phyloP scores from a whole-genome alignment of 2,329 filamentous ascomycete species.

The Verticillium isaacii region DNA sequence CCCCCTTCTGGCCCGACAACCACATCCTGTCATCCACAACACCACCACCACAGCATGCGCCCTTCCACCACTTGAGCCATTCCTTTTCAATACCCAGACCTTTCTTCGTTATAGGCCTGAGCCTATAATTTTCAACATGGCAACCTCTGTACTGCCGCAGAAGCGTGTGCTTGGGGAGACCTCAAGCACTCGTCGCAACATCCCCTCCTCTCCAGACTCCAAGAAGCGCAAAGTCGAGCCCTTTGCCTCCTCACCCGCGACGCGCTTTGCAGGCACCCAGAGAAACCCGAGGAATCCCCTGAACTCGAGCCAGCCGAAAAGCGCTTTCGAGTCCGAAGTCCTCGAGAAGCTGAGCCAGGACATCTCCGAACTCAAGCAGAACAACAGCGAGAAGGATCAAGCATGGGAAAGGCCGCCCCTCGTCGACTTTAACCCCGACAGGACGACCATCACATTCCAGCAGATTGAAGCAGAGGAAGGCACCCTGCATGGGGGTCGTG shows the following conservation, averaged over 20 bases:
- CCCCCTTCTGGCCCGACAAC: background rate
- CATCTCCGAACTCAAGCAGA: constrained; percentile 77
- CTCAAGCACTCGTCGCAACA: constrained; percentile 59
- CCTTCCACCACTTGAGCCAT: background rate
- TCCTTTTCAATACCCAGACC: background rate
- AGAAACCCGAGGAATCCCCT: constrained; percentile 57
- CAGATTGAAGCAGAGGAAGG: constrained; percentile 95
- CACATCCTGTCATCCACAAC: background rate
- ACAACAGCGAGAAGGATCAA: constrained; percentile 89
- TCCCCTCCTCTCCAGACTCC: constrained; percentile 49
- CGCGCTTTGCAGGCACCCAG: constrained; percentile 59
- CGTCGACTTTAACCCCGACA: constrained; percentile 47
- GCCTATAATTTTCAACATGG: constrained; percentile 29
- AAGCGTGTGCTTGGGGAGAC: constrained; percentile 70
- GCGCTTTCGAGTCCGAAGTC: constrained; percentile 88
- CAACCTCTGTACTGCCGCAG: constrained; percentile 53
- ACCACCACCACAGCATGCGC: constrained; percentile 1
- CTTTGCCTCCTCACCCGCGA: constrained; percentile 48
- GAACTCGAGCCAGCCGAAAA: constrained; percentile 77
- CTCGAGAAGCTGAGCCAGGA: constrained; percentile 95
- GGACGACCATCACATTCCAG: constrained; percentile 79
- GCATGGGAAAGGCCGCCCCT: constrained; percentile 69
- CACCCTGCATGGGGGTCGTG: constrained; percentile 66
- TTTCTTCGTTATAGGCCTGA: constrained; percentile 2
- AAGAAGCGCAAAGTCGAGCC: constrained; percentile 84